These are phyloP conservation scores for Papilionanthe hybrid DNA, from an alignment of 116 monocot genomes.

Conservation along the genomic window DNA sequence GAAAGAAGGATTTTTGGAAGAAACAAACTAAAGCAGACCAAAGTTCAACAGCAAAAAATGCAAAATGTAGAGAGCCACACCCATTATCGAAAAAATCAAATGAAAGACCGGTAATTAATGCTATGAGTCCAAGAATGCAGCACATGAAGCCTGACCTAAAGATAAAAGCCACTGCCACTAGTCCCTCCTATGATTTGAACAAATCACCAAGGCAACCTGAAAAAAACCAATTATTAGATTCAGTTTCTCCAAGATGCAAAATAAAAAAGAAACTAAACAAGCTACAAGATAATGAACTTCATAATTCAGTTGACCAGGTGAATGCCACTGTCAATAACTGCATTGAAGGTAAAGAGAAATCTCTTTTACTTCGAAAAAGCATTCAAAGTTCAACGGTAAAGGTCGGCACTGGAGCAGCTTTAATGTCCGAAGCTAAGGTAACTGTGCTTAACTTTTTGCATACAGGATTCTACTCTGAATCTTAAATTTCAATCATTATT, in stretches of 20 bases:
- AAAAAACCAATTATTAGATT: constrained; percentile 30
- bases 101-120: constrained; percentile 20
- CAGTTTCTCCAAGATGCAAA: constrained; percentile 48
- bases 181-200: constrained; percentile 27
- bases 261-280: constrained; percentile 30
- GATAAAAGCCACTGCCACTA: constrained; percentile 25
- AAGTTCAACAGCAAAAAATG: constrained; percentile 9
- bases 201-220: constrained; percentile 21
- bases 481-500: neutral
- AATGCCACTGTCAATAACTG: constrained; percentile 19
- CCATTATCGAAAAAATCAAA: constrained; percentile 20
- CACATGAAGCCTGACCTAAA: constrained; percentile 46
- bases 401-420: constrained; percentile 15
- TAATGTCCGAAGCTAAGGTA: constrained; percentile 38
- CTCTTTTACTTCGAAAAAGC: constrained; percentile 16
- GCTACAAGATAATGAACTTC: constrained; percentile 25
- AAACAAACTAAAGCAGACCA: constrained; percentile 17
- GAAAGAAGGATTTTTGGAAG: constrained; percentile 18
- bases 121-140: constrained; percentile 56
- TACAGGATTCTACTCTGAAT: neutral
- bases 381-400: constrained; percentile 18
- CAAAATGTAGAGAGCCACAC: constrained; percentile 5
- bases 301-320: constrained; percentile 32
- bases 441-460: neutral
- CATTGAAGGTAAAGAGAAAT: constrained; percentile 1